Percentiles rank a stretch among this genome's conserved stretches.
Conservation (phyloP, 2,329 filamentous ascomycete species). For the Epichloe sibirici region DNA sequence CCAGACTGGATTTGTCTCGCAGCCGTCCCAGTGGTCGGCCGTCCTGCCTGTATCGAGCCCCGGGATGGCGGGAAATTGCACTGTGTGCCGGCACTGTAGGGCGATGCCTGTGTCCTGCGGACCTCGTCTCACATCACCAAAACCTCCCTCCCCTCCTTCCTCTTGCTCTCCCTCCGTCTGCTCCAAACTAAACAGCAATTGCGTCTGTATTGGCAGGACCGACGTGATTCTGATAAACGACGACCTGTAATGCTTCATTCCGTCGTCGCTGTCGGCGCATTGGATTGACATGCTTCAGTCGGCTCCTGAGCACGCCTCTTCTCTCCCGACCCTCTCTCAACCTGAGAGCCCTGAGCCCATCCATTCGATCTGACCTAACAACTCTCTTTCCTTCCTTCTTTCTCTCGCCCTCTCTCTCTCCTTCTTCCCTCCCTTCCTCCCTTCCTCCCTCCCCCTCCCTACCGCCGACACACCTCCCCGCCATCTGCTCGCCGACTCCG, state of each 20-base stretch:
- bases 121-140: conserved; percentile 7
- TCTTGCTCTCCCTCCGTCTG: conserved; percentile 9
- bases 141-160: conserved; percentile 14
- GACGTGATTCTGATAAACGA: conserved; percentile 11
- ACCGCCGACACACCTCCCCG: not conserved
- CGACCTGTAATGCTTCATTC: conserved; percentile 17
- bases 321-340: conserved; percentile 9
- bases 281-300: conserved; percentile 18
- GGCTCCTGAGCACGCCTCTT: conserved; percentile 14
- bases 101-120: conserved; percentile 4
- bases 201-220: conserved; percentile 12
- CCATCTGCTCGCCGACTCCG: not conserved
- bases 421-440: not conserved
- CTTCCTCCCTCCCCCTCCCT: not conserved
- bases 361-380: conserved; percentile 5
- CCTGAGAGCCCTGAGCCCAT: conserved; percentile 9
- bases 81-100: conserved; percentile 7
- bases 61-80: not conserved
- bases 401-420: not conserved
- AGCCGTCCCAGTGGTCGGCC: conserved; percentile 1
- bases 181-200: conserved; percentile 12
- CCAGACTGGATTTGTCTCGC: not conserved
- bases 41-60: conserved; percentile 5
- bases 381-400: not conserved
- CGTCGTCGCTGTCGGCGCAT: conserved; percentile 9